A percentile compares a stretch with the other conserved stretches of the same genome.
These are phyloP conservation scores for Hanseniaspora taiwanica DNA, from an alignment of 805 yeast species.

Conservation along the genomic window DNA sequence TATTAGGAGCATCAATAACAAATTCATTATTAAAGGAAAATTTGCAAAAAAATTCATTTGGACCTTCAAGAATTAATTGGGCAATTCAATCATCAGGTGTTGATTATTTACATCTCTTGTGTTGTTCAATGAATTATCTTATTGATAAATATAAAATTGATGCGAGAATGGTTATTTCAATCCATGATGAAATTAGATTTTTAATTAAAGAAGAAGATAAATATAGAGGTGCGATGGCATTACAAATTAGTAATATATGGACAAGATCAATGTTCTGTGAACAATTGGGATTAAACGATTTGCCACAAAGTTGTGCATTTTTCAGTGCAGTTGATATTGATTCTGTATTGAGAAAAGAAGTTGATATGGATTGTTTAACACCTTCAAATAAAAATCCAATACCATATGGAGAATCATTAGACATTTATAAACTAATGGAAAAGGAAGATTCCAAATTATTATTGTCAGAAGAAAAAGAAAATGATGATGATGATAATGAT, in stretches of 20 bases:
- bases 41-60: constrained; percentile 48
- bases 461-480: too few species aligned
- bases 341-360: constrained; percentile 79
- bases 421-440: constrained; percentile 40
- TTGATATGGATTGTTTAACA: constrained; percentile 79
- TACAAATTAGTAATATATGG: constrained; percentile 89
- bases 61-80: constrained; percentile 94
- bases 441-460: constrained; percentile 25
- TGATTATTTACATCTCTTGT: constrained; percentile 76
- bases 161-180: constrained; percentile 74
- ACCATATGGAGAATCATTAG: constrained; percentile 66
- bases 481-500: too few species aligned
- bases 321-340: constrained; percentile 92
- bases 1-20: constrained; percentile 86
- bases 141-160: constrained; percentile 47
- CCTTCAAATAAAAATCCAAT: constrained; percentile 68
- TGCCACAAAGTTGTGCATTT: constrained; percentile 93
- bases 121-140: constrained; percentile 80
- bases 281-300: constrained; percentile 73
- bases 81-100: constrained; percentile 97
- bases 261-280: constrained; percentile 92
- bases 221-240: constrained; percentile 64
- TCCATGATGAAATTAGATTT: constrained; percentile 89
- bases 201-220: constrained; percentile 60
- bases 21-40: constrained; percentile 59